These are phyloP conservation scores for Platanthera zijinensis DNA, from an alignment of 106 monocot genomes.

Conservation along the genomic window DNA sequence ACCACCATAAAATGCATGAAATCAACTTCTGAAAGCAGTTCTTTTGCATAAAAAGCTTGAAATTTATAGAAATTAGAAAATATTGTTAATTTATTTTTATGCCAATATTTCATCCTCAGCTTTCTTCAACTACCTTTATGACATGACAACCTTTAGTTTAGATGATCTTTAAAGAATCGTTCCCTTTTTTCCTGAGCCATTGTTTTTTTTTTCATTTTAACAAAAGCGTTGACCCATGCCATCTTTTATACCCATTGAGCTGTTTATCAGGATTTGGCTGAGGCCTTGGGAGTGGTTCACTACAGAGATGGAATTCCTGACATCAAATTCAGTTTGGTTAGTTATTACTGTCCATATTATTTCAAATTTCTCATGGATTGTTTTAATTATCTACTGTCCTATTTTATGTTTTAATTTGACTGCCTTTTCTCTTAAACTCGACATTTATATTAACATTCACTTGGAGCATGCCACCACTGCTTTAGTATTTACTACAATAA, in stretches of 20 bases:
- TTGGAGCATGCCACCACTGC: neutral
- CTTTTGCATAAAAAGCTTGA: neutral
- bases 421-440: neutral
- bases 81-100: neutral
- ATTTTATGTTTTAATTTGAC: neutral
- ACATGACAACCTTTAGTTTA: neutral
- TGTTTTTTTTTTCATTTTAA: neutral
- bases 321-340: constrained; percentile 83
- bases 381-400: constrained; percentile 1
- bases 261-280: constrained; percentile 68
- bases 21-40: neutral
- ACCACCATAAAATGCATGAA: neutral
- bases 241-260: neutral
- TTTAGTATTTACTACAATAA: neutral
- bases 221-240: neutral
- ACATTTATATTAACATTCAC: neutral
- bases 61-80: neutral
- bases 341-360: constrained; percentile 5
- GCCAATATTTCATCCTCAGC: neutral
- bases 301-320: constrained; percentile 78
- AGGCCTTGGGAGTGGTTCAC: constrained; percentile 48
- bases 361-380: neutral
- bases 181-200: neutral
- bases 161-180: neutral
- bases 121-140: neutral